Evolutionary conservation across 768 basidiomycete genomes (phyloP), one percentile per base, ranked within the genome.

Genomic region (Multifurca ochricompacta): DNA sequence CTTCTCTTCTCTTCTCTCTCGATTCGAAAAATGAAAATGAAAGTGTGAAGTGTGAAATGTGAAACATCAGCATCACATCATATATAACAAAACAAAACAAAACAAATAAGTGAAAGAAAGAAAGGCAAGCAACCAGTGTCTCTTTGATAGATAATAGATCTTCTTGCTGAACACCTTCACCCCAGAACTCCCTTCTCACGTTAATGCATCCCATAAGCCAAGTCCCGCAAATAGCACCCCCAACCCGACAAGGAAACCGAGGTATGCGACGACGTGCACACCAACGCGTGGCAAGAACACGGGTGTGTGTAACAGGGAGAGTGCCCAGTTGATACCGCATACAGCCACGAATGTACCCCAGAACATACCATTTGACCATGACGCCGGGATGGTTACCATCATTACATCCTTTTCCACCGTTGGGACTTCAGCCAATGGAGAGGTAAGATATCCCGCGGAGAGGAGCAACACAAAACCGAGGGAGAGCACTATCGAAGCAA

Each of bases 261-360:
- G 72, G 67, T 89, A 92, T 23, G 85, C 87, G 30, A 82, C 83
- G 0, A 80, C 80, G 48, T 87, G 89, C 27, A 90, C 76, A 6
- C 89, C 89, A 25, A 91, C 77, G 36, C 77, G 75, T 0, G 87
- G 85, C 11, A 91, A 73, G 27, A 88, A 69, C 48, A 74, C 68
- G 1, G 85, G 79, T 0, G 85, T 81, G 59, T 90, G 84, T 49
- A 90, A 72, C 16, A 85, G 68, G 3, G 79, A 70, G 19, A 91
- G 75, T 28, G 74, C 61, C 8, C 75, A 70, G 48, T 87, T 83
- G 13, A 68, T 45, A 11, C 62, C 46, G 34, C 62, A 56, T 28
- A 68, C 65, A 18, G 65, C 37, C 10, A 67, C 65, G 53, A 70
- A 67, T 10, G 64, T 63, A 48, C 66, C 55, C 51, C 58, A 56